Evolutionary conservation across 106 monocot species (phyloP), one percentile per base, ranked within the genome.

Genomic region (Dioscorea alata): DNA sequence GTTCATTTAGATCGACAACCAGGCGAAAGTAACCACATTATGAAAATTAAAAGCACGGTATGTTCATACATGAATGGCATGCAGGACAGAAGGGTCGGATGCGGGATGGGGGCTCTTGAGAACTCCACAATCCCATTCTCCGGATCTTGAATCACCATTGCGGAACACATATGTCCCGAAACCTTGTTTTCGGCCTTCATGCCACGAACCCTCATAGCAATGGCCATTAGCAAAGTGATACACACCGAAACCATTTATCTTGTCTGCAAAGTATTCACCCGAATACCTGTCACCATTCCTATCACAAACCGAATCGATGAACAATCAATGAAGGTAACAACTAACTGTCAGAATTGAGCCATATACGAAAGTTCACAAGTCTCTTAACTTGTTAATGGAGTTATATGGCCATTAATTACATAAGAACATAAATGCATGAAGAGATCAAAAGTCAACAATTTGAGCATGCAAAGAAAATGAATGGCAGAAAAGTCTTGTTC

Each of bases 181-280:
- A 25, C 85, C 85, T 42, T 85, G 85, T 34, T 70, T 66, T 32
- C 77, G 28, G 48, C 80, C 80, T 66, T 84, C 84, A 50, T 84
- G 80, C 84, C 84, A 84, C 23, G 84, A 79, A 0, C 84, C 84
- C 49, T 80, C 77, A 1, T 85, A 85, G 34, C 68, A 73, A 32
- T 85, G 71, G 28, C 80, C 80, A 65, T 85, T 85, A 8, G 71
- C 80, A 48, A 80, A 85, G 42, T 70, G 60, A 18, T 85, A 85
- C 1, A 85, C 74, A 19, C 84, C 84, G 64, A 77, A 85, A 23
- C 84, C 80, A 58, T 85, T 73, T 34, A 80, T 80, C 72, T 74
- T 80, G 64, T 76, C 80, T 1, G 50, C 72, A 51, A 81, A 81
- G 54, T 81, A 81, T 59, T 81, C 71, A 16, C 81, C 81, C 0